phyloP scores from a whole-genome alignment of 2,329 filamentous ascomycete species.

The Macroventuria anomochaeta region DNA sequence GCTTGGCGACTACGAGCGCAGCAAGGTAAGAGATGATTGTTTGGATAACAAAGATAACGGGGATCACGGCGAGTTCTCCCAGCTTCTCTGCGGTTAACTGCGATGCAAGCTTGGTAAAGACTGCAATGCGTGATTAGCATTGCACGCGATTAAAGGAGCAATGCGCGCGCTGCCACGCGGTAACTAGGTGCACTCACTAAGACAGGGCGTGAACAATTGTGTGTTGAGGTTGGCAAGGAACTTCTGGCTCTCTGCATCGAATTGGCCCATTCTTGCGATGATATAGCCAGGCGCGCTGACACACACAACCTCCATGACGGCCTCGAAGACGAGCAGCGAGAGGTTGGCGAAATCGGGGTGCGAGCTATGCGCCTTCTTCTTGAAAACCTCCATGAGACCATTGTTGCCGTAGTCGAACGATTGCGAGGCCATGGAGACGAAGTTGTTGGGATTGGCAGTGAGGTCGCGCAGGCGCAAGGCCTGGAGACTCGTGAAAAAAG shows the following conservation, averaged over 20 bases:
- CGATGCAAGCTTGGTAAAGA: slow-evolving; percentile 95
- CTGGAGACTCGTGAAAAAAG: slow-evolving; percentile 41
- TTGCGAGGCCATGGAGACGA: slow-evolving; percentile 45
- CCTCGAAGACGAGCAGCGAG: slow-evolving; percentile 86
- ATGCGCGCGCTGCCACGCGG: not conserved
- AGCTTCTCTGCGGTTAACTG: slow-evolving; percentile 93
- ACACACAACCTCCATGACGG: slow-evolving; percentile 92
- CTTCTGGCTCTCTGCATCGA: slow-evolving; percentile 95
- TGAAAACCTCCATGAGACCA: slow-evolving; percentile 40
- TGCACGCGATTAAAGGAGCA: not conserved
- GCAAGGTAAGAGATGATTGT: slow-evolving; percentile 85
- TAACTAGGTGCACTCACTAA: slow-evolving; percentile 66
- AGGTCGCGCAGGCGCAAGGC: slow-evolving; percentile 47
- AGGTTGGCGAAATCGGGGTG: slow-evolving; percentile 74
- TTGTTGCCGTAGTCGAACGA: slow-evolving; percentile 40
- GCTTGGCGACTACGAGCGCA: slow-evolving; percentile 71
- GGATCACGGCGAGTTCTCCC: slow-evolving; percentile 88
- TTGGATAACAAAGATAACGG: slow-evolving; percentile 90
- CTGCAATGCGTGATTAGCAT: slow-evolving; percentile 54
- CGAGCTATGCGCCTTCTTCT: slow-evolving; percentile 47
- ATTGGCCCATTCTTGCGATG: slow-evolving; percentile 86
- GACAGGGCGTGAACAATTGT: slow-evolving; percentile 92
- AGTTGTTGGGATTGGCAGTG: slow-evolving; percentile 26
- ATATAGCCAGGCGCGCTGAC: slow-evolving; percentile 95
- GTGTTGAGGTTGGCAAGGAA: slow-evolving; percentile 97